Base-by-base conservation (phyloP, 225 moss, liverwort and hornwort species). In the Asterella californica region DNA sequence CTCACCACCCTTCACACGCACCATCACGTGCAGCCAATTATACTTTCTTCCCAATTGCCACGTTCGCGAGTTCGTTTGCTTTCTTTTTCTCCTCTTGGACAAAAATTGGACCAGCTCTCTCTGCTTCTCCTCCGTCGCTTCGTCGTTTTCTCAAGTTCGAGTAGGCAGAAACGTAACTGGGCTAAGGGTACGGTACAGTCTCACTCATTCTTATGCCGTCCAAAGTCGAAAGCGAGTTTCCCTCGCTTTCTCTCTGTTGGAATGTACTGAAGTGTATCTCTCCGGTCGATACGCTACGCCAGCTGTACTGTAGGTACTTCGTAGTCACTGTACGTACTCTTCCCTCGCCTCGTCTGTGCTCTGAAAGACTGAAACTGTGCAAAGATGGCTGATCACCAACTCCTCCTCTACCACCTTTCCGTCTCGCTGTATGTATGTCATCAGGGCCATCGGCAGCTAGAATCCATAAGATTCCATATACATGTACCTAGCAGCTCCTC, bases 21-120 rank as follows among this genome's bases (percentile, higher is more conserved):
- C 15, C 50, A 30, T 73, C 73, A 73, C 73, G 73, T 73, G 73
- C 73, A 48, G 48, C 73, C 42, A 73, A 71, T 71, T 38, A 71
- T 71, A 71, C 49, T 49, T 73, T 73, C 73, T 73, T 73, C 73
- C 73, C 17, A 0, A 73, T n/a, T 52, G 49, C 73, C 73, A 73
- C 73, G 73, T 73, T 73, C 70, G 70, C 70, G 5, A 70, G 66
- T 57, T 57, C 24, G 57, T 57, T 57, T 3, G 17, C 18, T 57
- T 57, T 19, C 18, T 29, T 27, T 64, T 32, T n/a, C 64, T 45
- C 69, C 22, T 22, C 69, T 70, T 70, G 69, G 69, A 38, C 8
- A 22, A 10, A 37, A 22, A n/a, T n/a, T n/a, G 19, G 38, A 30
- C 32, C 1, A 15, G 3, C 30, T 15, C 14, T 65, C 15, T 14